Evolutionary conservation across 2,329 filamentous ascomycete genomes (phyloP), one percentile per base, ranked within the genome.

Genomic region (Colletotrichum cereale): DNA sequence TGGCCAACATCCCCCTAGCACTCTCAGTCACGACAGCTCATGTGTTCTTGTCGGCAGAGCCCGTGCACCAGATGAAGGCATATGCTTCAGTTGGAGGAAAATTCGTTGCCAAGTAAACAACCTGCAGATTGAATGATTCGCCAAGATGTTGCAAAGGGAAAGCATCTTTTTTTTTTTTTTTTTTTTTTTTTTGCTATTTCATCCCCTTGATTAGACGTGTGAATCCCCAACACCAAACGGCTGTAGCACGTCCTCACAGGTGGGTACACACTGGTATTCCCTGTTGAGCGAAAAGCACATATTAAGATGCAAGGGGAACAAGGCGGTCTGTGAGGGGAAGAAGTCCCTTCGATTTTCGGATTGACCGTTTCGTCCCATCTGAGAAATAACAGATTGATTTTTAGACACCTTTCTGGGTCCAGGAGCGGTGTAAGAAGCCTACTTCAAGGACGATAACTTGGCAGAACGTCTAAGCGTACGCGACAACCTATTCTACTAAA

Each of bases 331-430:
- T 3, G 42, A n/a, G 10, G 21, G 4, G 21, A 47, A n/a, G 6
- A n/a, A n/a, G 42, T 12, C 21, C 8, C 7, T n/a, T 10, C 0
- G 4, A 47, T n/a, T 11, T 12, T n/a, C 21, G 0, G 0, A 47
- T n/a, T 12, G 4, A 47, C 12, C 2, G 12, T n/a, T n/a, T 42
- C 21, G 8, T 4, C 2, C 10, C 2, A n/a, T 47, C 21, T n/a
- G 8, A n/a, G 2, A 44, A 11, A n/a, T 47, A n/a, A n/a, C 1
- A 47, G 0, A 21, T 10, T 1, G 8, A 21, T 4, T 8, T n/a
- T n/a, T 44, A 4, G 42, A 21, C 7, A 21, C 42, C 11, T 42
- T 21, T 44, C 21, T 10, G 42, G 11, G 6, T 10, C 2, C 4
- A n/a, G 11, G 21, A 24, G 21, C 42, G 42, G 5, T 8, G n/a